phyloP scores from a whole-genome alignment of 2,329 filamentous ascomycete species.

The Paramyrothecium sp. region DNA sequence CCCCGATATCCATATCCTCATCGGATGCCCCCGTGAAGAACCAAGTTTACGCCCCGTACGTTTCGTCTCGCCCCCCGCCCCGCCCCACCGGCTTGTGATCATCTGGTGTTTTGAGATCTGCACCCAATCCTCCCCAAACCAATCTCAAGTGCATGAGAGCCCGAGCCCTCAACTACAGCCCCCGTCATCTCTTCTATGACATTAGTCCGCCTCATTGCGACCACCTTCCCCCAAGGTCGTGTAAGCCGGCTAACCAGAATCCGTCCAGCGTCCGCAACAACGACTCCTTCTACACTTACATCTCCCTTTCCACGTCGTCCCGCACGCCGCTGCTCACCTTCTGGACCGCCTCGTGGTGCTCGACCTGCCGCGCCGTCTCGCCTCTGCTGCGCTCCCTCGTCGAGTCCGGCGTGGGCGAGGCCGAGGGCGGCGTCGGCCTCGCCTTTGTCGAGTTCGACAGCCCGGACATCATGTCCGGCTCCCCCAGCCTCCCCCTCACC shows the following conservation, averaged over 20 bases:
- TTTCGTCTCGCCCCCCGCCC: no score
- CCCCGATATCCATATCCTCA: not conserved
- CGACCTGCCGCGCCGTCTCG: conserved; percentile 48
- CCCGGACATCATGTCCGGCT: conserved; percentile 50
- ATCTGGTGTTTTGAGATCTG: not conserved
- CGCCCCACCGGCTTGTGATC: not conserved
- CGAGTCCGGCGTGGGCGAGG: conserved; percentile 50
- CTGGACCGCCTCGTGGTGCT: conserved; percentile 60
- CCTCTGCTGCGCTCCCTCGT: conserved; percentile 50
- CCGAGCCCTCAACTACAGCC: no score
- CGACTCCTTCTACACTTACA: conserved; percentile 53
- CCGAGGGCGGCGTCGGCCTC: conserved; percentile 54
- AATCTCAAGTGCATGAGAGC: not conserved
- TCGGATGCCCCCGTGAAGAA: conserved; percentile 20
- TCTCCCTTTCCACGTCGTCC: conserved; percentile 52
- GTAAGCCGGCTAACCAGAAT: conserved; percentile 3
- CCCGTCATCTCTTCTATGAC: conserved; percentile 3
- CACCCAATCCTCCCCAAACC: conserved; percentile 9
- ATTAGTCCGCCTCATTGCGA: conserved; percentile 2
- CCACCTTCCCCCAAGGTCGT: no score
- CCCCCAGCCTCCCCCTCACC: conserved; percentile 41
- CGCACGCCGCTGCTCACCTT: conserved; percentile 56
- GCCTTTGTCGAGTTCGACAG: conserved; percentile 56
- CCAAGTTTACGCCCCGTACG: conserved; percentile 34
- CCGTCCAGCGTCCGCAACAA: conserved; percentile 49